A percentile compares a stretch with the other conserved stretches of the same genome.
phyloP scores from a whole-genome alignment of 2,329 filamentous ascomycete species.

The Xylaria sp. region DNA sequence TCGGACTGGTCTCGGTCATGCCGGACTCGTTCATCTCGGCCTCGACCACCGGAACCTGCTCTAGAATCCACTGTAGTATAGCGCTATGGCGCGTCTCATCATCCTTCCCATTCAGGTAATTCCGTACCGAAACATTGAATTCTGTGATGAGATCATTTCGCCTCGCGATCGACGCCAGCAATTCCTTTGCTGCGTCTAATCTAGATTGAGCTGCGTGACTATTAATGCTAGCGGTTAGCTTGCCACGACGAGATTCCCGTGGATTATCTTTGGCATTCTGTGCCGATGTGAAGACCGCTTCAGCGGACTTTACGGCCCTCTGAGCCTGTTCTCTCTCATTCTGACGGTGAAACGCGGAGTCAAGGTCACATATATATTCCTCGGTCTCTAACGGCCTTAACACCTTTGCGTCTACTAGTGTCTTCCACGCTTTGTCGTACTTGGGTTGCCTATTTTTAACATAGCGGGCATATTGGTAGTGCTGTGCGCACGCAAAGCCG shows the following conservation, averaged over 20 bases:
- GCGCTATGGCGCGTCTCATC: not conserved
- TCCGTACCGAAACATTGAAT: not conserved
- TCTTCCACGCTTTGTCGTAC: constrained; percentile 48
- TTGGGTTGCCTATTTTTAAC: constrained; percentile 39
- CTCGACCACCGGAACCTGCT: constrained; percentile 20
- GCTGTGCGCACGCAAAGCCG: constrained; percentile 41
- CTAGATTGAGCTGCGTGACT: not conserved
- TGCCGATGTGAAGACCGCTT: not conserved
- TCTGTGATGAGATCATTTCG: not conserved
- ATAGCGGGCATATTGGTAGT: constrained; percentile 36
- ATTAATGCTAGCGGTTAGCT: not conserved
- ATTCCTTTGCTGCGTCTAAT: not conserved
- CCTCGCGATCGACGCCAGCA: not conserved
- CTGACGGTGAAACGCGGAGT: not conserved
- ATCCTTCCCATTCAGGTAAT: not conserved
- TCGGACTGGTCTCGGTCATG: not conserved
- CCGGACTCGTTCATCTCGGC: constrained; percentile 12
- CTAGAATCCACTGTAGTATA: constrained; percentile 8
- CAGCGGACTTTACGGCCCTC: not conserved
- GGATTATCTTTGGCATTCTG: not conserved
- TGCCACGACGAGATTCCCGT: too few species aligned
- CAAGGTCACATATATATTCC: constrained; percentile 38
- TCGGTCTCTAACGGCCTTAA: constrained; percentile 46
- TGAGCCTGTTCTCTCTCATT: not conserved
- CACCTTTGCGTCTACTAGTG: constrained; percentile 48